Percentiles rank a stretch among this genome's conserved stretches.
Evolutionary conservation across 208 protist species (phyloP).

Genomic region (Leishmania guyanensis): DNA sequence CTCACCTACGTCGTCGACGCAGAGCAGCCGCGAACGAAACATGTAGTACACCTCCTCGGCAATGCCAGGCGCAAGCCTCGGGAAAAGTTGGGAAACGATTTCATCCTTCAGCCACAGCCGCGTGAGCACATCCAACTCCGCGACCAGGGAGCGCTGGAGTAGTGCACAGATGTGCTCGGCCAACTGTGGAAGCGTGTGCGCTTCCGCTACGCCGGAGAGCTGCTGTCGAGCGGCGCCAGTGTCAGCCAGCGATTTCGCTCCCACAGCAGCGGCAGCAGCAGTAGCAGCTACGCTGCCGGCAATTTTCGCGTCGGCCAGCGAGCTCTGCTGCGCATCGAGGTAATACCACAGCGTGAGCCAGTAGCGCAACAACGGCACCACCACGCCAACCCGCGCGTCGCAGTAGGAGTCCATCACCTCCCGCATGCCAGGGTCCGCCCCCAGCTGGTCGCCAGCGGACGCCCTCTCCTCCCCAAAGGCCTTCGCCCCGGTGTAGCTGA

Average conservation of each 20-base stretch:
- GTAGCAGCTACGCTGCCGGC: neutral
- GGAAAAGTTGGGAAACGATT: slow-evolving; percentile 51
- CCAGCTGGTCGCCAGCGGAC: slow-evolving; percentile 23
- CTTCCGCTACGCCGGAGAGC: slow-evolving; percentile 22
- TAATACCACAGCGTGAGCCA: slow-evolving; percentile 60
- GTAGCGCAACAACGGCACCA: slow-evolving; percentile 66
- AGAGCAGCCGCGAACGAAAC: slow-evolving; percentile 81
- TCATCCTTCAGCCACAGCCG: slow-evolving; percentile 82
- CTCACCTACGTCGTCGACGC: slow-evolving; percentile 75
- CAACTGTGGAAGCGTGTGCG: slow-evolving; percentile 51
- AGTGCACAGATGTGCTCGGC: slow-evolving; percentile 54
- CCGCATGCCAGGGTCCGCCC: slow-evolving; percentile 42
- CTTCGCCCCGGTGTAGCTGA: slow-evolving; percentile 39
- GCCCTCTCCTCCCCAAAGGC: slow-evolving; percentile 44
- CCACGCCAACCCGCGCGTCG: slow-evolving; percentile 58
- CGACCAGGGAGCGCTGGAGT: slow-evolving; percentile 56
- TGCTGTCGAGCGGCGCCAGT: slow-evolving; percentile 9
- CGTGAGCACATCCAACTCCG: slow-evolving; percentile 62
- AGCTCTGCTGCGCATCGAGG: slow-evolving; percentile 24
- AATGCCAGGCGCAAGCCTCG: slow-evolving; percentile 58
- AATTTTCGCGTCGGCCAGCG: slow-evolving; percentile 4
- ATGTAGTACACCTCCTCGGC: slow-evolving; percentile 78
- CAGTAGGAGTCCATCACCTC: slow-evolving; percentile 72
- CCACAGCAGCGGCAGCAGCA: neutral
- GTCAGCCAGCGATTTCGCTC: neutral